Base-by-base conservation (phyloP, 495 filamentous ascomycete species). In the Tuber calosporum region DNA sequence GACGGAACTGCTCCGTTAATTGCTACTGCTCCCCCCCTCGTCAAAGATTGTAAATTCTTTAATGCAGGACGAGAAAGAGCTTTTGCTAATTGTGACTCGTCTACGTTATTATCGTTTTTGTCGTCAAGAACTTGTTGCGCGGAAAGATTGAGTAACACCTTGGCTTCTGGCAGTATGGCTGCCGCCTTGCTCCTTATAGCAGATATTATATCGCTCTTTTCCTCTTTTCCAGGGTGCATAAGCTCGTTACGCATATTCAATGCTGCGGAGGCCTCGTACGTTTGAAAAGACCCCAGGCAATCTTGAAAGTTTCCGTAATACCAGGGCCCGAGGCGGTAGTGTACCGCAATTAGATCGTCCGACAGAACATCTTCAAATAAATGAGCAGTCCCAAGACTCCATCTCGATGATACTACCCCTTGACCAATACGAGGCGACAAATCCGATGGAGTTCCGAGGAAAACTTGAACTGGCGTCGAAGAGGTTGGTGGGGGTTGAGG, bases 271-370 rank as follows among this genome's bases (percentile, higher is more conserved):
- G 96, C 93, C 74, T 90, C 90, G 81, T 98, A 99, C 0, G 95
- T 99, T 80, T 97, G 94, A 79, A 99, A 97, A 22, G 94, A 94
- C 15, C 95, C 95, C 34, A 99, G 86, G 75, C 93, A 93, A 81
- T 99, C 95, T 81, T 99, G 95, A 78, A 94, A 97, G 80, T 97
- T 98, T 2, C 95, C 95, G 82, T 91, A 89, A 79, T 99, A 99
- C 43, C 93, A 89, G 34, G 92, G 90, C 1, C 95, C 94, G 22
- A 99, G 89, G 70, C 93, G 91, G 82, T 90, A 92, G 77, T 94
- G 91, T 3, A 98, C 95, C 37, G 94, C 89, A 36, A 98, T 86
- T 71, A 97, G 87, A 81, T 99, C 96, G 78, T 97, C 94, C 71
- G 92, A 97, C 66, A 96, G 87, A 2, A 90, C 88, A 72, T 97